A percentile compares a stretch with the other conserved stretches of the same genome.
phyloP scores from a whole-genome alignment of 768 basidiomycete genomes.

The Termitomyces sp. region DNA sequence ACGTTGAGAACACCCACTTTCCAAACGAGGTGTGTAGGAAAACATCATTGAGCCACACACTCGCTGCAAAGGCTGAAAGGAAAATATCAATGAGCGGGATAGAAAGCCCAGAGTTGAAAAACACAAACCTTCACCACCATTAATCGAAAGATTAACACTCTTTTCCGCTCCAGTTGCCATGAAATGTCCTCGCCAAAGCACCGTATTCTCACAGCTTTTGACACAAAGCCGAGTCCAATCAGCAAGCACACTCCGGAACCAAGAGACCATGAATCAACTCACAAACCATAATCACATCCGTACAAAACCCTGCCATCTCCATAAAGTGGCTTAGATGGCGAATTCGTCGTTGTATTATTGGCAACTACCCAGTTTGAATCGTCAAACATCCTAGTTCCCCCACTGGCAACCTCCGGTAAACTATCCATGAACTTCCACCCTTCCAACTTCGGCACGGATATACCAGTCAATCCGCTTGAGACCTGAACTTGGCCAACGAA shows the following conservation, averaged over 20 bases:
- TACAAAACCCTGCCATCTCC: slow-evolving; percentile 77
- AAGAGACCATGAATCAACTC: slow-evolving; percentile 20
- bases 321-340: slow-evolving; percentile 62
- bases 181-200: slow-evolving; percentile 84
- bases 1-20: slow-evolving; percentile 41
- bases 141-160: slow-evolving; percentile 71
- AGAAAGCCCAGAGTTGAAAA: neutral
- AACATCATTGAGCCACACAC: slow-evolving; percentile 71
- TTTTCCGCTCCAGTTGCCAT: slow-evolving; percentile 52
- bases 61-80: slow-evolving; percentile 67
- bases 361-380: slow-evolving; percentile 65
- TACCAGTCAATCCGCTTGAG: slow-evolving; percentile 22
- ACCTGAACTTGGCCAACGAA: slow-evolving; percentile 42
- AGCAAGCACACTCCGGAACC: neutral
- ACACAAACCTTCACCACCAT: slow-evolving; percentile 66
- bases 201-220: slow-evolving; percentile 77
- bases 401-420: slow-evolving; percentile 58
- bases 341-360: slow-evolving; percentile 69
- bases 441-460: slow-evolving; percentile 43
- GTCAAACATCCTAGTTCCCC: slow-evolving; percentile 34
- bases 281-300: slow-evolving; percentile 88
- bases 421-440: slow-evolving; percentile 77
- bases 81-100: neutral
- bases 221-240: neutral
- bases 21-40: slow-evolving; percentile 73